A percentile compares a stretch with the other conserved stretches of the same genome.
Evolutionary conservation across 768 basidiomycete species (phyloP).

Genomic region (Agrocybe chaxingu): DNA sequence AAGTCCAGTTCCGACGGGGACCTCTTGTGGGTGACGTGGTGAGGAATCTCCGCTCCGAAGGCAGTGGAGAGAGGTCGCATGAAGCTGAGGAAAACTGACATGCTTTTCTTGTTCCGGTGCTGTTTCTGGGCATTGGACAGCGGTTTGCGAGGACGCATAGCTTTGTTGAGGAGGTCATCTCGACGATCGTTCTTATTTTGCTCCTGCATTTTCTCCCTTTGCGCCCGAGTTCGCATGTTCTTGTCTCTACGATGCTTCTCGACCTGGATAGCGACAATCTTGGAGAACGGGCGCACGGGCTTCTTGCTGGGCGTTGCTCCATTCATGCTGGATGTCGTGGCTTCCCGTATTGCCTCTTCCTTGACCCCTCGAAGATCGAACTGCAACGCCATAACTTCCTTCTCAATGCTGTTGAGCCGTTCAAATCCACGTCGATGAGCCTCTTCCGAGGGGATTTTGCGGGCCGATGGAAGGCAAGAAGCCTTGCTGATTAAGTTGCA

Average conservation of each 20-base stretch:
- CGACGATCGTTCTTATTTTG: slow-evolving; percentile 69
- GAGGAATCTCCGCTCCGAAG: slow-evolving; percentile 62
- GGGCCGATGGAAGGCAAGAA: slow-evolving; percentile 39
- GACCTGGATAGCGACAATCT: slow-evolving; percentile 58
- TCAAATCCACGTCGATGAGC: slow-evolving; percentile 67
- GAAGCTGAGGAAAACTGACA: slow-evolving; percentile 80
- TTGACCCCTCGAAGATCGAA: slow-evolving; percentile 73
- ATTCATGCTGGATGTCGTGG: slow-evolving; percentile 36
- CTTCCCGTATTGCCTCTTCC: slow-evolving; percentile 74
- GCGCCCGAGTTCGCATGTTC: slow-evolving; percentile 61
- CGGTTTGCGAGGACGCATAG: slow-evolving; percentile 61
- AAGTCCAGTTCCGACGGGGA: slow-evolving; percentile 79
- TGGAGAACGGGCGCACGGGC: slow-evolving; percentile 62
- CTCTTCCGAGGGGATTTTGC: slow-evolving; percentile 49
- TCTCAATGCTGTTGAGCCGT: slow-evolving; percentile 72
- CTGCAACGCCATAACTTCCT: slow-evolving; percentile 55
- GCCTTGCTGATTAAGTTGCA: slow-evolving; percentile 61
- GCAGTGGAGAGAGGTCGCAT: slow-evolving; percentile 90
- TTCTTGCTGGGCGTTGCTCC: slow-evolving; percentile 51
- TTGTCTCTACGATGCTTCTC: slow-evolving; percentile 84
- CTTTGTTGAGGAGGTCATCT: slow-evolving; percentile 71
- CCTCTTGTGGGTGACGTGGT: slow-evolving; percentile 42
- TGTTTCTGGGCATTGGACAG: slow-evolving; percentile 56
- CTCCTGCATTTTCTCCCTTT: slow-evolving; percentile 75
- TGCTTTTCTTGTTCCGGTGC: slow-evolving; percentile 85